Evolutionary conservation across 306 rosid species (phyloP).

Genomic region (Arachis stenosperma): DNA sequence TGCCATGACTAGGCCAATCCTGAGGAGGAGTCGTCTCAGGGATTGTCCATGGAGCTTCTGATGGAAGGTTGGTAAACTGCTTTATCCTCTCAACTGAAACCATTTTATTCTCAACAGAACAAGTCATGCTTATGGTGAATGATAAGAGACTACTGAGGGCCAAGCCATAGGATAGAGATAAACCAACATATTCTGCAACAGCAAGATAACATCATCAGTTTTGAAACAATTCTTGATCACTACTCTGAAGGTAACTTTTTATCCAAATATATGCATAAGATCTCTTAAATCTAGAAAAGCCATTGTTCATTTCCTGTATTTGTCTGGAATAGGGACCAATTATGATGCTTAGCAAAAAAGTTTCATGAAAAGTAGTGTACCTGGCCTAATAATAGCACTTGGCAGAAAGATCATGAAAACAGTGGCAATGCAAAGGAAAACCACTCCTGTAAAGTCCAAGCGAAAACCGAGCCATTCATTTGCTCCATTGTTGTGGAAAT

Average conservation of each 20-base stretch:
- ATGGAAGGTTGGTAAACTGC: slow-evolving; percentile 70
- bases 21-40: slow-evolving; percentile 60
- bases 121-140: slow-evolving; percentile 59
- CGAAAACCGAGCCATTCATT: slow-evolving; percentile 93
- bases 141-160: slow-evolving; percentile 68
- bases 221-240: slow-evolving; percentile 12
- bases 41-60: slow-evolving; percentile 78
- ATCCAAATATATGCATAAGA: slow-evolving; percentile 3
- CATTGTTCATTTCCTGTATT: slow-evolving; percentile 9
- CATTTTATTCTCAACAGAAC: slow-evolving; percentile 79
- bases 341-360: background rate
- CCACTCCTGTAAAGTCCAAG: slow-evolving; percentile 65
- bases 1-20: slow-evolving; percentile 78
- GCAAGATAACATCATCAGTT: slow-evolving; percentile 10
- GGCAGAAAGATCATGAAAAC: slow-evolving; percentile 78
- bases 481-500: slow-evolving; percentile 83
- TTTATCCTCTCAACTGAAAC: slow-evolving; percentile 86
- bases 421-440: slow-evolving; percentile 69
- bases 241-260: slow-evolving; percentile 1
- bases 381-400: slow-evolving; percentile 70
- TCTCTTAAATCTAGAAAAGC: slow-evolving; percentile 4
- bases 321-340: background rate
- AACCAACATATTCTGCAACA: slow-evolving; percentile 74
- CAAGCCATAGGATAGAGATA: slow-evolving; percentile 84
- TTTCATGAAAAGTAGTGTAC: slow-evolving; percentile 42